These are phyloP conservation scores for Suillus placidus DNA, from an alignment of 768 basidiomycete species.

Conservation along the genomic window DNA sequence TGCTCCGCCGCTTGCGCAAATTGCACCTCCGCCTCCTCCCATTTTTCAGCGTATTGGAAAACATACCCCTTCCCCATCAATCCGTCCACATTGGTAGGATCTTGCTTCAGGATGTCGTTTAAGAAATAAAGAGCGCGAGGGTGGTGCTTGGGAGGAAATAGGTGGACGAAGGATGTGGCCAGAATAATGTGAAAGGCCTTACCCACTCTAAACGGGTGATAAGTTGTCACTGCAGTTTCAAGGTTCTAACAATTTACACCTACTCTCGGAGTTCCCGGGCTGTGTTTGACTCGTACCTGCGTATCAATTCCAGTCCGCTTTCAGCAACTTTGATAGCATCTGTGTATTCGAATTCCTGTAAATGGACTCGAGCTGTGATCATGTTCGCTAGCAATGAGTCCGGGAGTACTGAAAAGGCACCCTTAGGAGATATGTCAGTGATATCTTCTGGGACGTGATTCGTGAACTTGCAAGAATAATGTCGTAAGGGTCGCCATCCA, in stretches of 20 bases:
- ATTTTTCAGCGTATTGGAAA: conserved; percentile 61
- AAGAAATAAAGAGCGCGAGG: conserved; percentile 72
- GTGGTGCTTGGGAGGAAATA: conserved; percentile 91
- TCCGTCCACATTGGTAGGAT: conserved; percentile 63
- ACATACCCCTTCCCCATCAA: conserved; percentile 80
- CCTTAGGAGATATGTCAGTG: conserved; percentile 41
- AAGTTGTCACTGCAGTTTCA: not conserved
- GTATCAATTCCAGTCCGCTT: conserved; percentile 61
- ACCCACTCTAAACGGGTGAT: conserved; percentile 48
- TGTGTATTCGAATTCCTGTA: conserved; percentile 70
- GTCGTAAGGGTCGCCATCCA: conserved; percentile 58
- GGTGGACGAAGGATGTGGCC: conserved; percentile 78
- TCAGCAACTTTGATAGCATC: conserved; percentile 74
- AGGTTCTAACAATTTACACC: conserved; percentile 19
- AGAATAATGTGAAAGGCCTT: conserved; percentile 72
- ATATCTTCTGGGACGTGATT: not conserved
- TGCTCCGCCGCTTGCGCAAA: conserved; percentile 63
- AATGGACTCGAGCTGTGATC: conserved; percentile 65
- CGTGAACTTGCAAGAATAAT: conserved; percentile 56
- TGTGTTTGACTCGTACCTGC: conserved; percentile 54
- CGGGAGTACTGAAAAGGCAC: conserved; percentile 50
- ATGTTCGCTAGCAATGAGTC: conserved; percentile 70
- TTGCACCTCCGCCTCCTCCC: conserved; percentile 63
- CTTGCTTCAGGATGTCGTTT: conserved; percentile 65
- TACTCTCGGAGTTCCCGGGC: conserved; percentile 58